A percentile compares a stretch with the other conserved stretches of the same genome.
These are phyloP conservation scores for Sechiopsis laciniata DNA, from an alignment of 306 rosid genomes.

Conservation along the genomic window DNA sequence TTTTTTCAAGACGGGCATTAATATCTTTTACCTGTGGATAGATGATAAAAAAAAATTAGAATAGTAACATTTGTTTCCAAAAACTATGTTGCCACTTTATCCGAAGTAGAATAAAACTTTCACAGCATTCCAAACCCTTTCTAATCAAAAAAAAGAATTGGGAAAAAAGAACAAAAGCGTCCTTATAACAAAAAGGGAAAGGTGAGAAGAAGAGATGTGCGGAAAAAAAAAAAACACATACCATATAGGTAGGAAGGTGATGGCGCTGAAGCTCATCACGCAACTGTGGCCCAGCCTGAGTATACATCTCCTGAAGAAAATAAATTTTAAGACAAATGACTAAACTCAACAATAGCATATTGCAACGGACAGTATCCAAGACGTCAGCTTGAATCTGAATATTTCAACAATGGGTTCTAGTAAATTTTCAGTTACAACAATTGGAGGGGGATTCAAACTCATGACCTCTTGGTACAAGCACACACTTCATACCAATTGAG, in stretches of 20 bases:
- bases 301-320: constrained; percentile 78
- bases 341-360: constrained; percentile 12
- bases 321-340: not conserved
- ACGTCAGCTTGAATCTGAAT: constrained; percentile 2
- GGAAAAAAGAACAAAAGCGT: not conserved
- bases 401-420: not conserved
- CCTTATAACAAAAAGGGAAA: constrained; percentile 1
- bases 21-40: constrained; percentile 78
- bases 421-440: too few species aligned
- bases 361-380: not conserved
- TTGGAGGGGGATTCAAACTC: too few species aligned
- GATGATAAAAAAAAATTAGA: not conserved
- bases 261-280: constrained; percentile 93
- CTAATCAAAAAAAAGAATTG: not conserved
- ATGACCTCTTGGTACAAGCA: too few species aligned
- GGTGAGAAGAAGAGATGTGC: constrained; percentile 4
- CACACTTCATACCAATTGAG: too few species aligned
- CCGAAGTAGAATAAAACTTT: not conserved
- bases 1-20: constrained; percentile 90
- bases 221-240: constrained; percentile 23
- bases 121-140: not conserved
- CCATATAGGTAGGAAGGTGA: constrained; percentile 81
- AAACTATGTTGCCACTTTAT: not conserved
- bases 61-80: not conserved
- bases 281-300: constrained; percentile 89